Conservation (phyloP, 805 yeast species). For the Candida nonsorbophila region DNA sequence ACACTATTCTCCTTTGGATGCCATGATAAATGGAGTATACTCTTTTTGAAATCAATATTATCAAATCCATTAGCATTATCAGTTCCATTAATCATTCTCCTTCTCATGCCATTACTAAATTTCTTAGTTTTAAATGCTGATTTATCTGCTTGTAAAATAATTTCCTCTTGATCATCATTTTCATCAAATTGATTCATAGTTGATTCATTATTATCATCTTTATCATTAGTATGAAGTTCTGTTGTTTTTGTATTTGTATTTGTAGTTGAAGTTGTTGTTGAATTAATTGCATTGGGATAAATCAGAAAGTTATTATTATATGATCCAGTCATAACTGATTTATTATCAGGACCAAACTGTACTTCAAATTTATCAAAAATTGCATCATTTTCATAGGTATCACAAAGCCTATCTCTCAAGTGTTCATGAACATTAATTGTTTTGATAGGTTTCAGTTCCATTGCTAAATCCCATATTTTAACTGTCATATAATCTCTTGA, state of each 20-base stretch:
- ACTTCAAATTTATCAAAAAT: constrained; percentile 98
- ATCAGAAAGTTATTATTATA: constrained; percentile 96
- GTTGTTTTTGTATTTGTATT: constrained; percentile 1
- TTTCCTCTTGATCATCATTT: constrained; percentile 45
- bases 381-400: constrained; percentile 97
- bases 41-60: constrained; percentile 88
- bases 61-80: constrained; percentile 66
- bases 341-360: constrained; percentile 88
- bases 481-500: constrained; percentile 96
- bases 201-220: constrained; percentile 23
- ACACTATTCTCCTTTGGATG: constrained; percentile 95
- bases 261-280: not conserved
- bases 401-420: constrained; percentile 87
- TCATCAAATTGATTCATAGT: constrained; percentile 19
- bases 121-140: constrained; percentile 87
- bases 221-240: constrained; percentile 9
- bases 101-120: constrained; percentile 36
- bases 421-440: constrained; percentile 95
- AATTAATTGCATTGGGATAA: constrained; percentile 72
- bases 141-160: constrained; percentile 95
- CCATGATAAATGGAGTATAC: constrained; percentile 95
- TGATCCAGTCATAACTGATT: constrained; percentile 92
- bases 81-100: constrained; percentile 46
- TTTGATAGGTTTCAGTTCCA: constrained; percentile 92
- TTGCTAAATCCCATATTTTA: constrained; percentile 95